Percentiles rank a stretch among this genome's conserved stretches.
Conservation (phyloP, 1,284 basidiomycete species). For the Neotropicomus parvogracilis region DNA sequence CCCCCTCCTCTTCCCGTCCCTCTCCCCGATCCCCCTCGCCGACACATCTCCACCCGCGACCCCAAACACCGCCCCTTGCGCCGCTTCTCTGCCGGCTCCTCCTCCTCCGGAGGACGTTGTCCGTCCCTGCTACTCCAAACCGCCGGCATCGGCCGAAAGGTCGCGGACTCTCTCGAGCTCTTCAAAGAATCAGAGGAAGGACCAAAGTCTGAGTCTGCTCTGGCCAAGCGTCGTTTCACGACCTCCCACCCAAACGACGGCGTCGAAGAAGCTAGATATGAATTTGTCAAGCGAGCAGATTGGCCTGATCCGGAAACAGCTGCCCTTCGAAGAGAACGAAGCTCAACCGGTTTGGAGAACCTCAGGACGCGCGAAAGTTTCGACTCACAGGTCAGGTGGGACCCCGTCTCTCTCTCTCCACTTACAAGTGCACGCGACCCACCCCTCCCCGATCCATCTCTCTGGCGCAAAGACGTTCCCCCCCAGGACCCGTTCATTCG, state of each 20-base stretch:
- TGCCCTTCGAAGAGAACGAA: constrained; percentile 62
- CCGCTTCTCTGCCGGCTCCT: constrained; percentile 39
- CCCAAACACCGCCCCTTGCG: constrained; percentile 32
- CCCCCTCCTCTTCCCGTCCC: constrained; percentile 34
- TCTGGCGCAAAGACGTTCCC: constrained; percentile 49
- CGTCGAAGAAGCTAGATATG: constrained; percentile 63
- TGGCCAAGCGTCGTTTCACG: constrained; percentile 39
- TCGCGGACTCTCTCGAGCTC: constrained; percentile 72
- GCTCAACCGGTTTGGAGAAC: constrained; percentile 54
- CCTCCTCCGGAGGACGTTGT: constrained; percentile 33
- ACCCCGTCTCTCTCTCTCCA: constrained; percentile 35
- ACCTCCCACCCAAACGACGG: constrained; percentile 46
- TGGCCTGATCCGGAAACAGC: constrained; percentile 75
- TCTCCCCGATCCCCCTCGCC: constrained; percentile 16
- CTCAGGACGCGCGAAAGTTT: constrained; percentile 48
- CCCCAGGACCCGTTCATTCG: constrained; percentile 44
- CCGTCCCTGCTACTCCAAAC: constrained; percentile 29
- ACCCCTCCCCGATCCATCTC: constrained; percentile 41
- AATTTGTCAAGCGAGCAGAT: constrained; percentile 77
- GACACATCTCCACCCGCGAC: constrained; percentile 13
- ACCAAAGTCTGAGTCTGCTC: constrained; percentile 30
- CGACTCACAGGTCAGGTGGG: constrained; percentile 31
- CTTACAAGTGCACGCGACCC: constrained; percentile 40
- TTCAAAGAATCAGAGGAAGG: constrained; percentile 67
- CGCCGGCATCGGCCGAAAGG: constrained; percentile 68